A percentile compares a stretch with the other conserved stretches of the same genome.
These are phyloP conservation scores for Panus rudis DNA, from an alignment of 768 basidiomycete genomes.

Conservation along the genomic window DNA sequence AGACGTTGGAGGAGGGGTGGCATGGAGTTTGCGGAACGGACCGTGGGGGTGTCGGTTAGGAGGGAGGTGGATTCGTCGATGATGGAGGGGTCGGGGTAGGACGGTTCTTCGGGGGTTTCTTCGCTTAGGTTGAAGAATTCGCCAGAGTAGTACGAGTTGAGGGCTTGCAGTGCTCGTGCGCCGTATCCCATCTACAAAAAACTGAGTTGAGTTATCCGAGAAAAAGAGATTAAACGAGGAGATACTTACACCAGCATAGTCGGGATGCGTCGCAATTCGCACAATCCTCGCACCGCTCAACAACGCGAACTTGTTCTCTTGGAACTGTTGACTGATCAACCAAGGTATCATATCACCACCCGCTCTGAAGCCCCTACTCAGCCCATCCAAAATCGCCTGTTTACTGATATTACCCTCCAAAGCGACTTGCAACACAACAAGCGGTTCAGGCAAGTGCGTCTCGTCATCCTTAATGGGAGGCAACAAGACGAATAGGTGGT, in stretches of 20 bases:
- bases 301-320: conserved; percentile 89
- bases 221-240: conserved; percentile 13
- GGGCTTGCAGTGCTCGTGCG: conserved; percentile 73
- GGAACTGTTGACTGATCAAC: conserved; percentile 91
- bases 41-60: conserved; percentile 68
- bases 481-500: conserved; percentile 91
- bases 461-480: conserved; percentile 90
- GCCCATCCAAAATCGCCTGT: conserved; percentile 76
- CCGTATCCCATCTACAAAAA: conserved; percentile 89
- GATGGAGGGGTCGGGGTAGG: conserved; percentile 51
- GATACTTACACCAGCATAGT: conserved; percentile 74
- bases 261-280: conserved; percentile 91
- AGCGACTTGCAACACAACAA: conserved; percentile 94
- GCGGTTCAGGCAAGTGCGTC: conserved; percentile 85
- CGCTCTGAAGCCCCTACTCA: conserved; percentile 76
- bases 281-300: conserved; percentile 90
- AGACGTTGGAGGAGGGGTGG: conserved; percentile 89
- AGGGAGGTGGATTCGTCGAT: conserved; percentile 50
- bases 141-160: conserved; percentile 90
- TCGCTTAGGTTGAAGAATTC: conserved; percentile 89
- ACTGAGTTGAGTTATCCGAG: conserved; percentile 4
- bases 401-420: conserved; percentile 90
- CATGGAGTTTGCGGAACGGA: conserved; percentile 74
- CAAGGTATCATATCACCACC: conserved; percentile 98
- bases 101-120: conserved; percentile 38